These are phyloP conservation scores for Stephanodiscus minutulus DNA, from an alignment of 108 stramenopile species.

Conservation along the genomic window DNA sequence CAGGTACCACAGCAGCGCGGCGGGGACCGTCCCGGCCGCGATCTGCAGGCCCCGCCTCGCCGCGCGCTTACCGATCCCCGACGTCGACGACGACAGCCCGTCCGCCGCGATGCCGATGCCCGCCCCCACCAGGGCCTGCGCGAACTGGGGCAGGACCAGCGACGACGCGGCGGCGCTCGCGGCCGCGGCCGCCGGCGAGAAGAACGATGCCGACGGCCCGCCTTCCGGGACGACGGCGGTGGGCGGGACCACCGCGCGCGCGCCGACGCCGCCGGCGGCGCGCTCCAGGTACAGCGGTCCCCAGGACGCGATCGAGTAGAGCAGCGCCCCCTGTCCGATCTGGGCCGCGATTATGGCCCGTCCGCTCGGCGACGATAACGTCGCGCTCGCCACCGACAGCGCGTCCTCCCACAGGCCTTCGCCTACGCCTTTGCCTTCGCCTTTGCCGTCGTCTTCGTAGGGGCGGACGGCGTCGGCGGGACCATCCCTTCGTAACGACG, in stretches of 20 bases:
- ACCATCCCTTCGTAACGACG: too few species aligned
- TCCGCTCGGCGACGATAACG: slow-evolving; percentile 35
- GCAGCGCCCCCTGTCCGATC: slow-evolving; percentile 41
- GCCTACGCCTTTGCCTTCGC: not conserved
- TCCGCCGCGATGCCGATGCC: slow-evolving; percentile 34
- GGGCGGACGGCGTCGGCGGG: not conserved
- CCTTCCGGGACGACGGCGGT: not conserved
- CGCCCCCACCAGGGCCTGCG: slow-evolving; percentile 42
- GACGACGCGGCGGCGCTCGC: slow-evolving; percentile 40
- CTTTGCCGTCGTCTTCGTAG: not conserved
- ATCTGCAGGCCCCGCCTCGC: slow-evolving; percentile 33
- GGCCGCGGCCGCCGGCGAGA: slow-evolving; percentile 23
- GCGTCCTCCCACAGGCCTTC: slow-evolving; percentile 21
- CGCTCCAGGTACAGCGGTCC: slow-evolving; percentile 50
- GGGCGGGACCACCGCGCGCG: not conserved
- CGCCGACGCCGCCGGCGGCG: not conserved
- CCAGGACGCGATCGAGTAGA: slow-evolving; percentile 43
- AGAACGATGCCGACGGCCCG: not conserved
- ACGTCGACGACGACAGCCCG: slow-evolving; percentile 14
- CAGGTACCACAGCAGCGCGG: slow-evolving; percentile 28
- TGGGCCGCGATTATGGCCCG: slow-evolving; percentile 43
- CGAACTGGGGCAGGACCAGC: slow-evolving; percentile 35
- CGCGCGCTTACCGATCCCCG: slow-evolving; percentile 15
- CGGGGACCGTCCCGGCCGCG: slow-evolving; percentile 30
- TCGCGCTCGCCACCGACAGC: slow-evolving; percentile 29